Evolutionary conservation across 1,284 basidiomycete genomes (phyloP), one percentile per base, ranked within the genome.

Genomic region (Pseudozyma pruni): DNA sequence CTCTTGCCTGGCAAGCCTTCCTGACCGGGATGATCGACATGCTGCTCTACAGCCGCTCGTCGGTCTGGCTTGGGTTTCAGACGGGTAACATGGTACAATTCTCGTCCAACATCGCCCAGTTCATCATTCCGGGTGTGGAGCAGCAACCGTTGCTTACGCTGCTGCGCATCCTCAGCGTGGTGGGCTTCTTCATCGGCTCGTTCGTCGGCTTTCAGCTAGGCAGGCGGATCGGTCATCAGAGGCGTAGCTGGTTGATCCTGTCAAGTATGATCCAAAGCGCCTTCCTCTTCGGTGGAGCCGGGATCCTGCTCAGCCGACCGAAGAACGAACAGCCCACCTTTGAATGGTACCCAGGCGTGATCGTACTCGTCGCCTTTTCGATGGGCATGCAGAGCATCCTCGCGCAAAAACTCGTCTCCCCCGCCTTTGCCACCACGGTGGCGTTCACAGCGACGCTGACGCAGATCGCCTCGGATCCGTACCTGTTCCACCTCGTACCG

Each of bases 81-180:
- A 78, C 75, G 34, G 74, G 75, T 16, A 76, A 76, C 44, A 75
- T 76, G 75, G 75, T 76, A 29, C 75, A 76, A 38, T 75, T 76
- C 56, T 73, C 69, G 31, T 66, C 70, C 22, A 75, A 76, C 57
- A 72, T 74, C 38, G 76, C 75, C 4, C 76, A 79, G 58, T 76
- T 54, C 50, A 76, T 76, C 38, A 60, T 79, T 17, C 75, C 75
- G 14, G 51, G 53, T 22, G 68, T 41, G 9, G 56, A 73, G 40
- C 34, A 38, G 2, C 34, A 60, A 17, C 74, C 74, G 14, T 53
- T 79, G 34, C 56, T 74, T 14, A 78, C 74, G 14, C 49, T 76
- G 39, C 44, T 72, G 48, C 61, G 76, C 1, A 54, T 63, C 22
- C 38, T 79, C 27, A 69, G 62, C 45, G 52, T 79, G 31, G 10